These are phyloP conservation scores for Pythium periplocum DNA, from an alignment of 352 stramenopile genomes.

Conservation along the genomic window DNA sequence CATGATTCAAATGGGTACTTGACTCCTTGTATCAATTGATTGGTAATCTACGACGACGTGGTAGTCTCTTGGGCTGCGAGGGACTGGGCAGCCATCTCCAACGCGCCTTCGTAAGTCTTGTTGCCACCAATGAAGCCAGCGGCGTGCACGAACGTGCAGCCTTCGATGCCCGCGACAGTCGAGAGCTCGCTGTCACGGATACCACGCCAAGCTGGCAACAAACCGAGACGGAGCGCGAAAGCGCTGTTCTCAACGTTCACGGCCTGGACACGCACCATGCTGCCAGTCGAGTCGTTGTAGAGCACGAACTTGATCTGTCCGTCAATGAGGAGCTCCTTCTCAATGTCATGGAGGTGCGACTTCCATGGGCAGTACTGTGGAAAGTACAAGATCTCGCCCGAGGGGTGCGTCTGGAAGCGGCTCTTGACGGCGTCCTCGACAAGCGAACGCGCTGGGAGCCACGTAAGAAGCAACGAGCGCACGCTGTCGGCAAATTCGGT, in stretches of 20 bases:
- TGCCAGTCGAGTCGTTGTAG: conserved; percentile 91
- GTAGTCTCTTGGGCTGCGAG: conserved; percentile 24
- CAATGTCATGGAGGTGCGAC: conserved; percentile 95
- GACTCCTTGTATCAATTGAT: no score
- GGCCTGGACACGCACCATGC: conserved; percentile 95
- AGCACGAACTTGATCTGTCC: conserved; percentile 96
- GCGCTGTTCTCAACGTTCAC: conserved; percentile 91
- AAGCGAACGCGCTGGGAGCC: conserved; percentile 91
- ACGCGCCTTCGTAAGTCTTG: conserved; percentile 91
- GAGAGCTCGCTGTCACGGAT: conserved; percentile 92
- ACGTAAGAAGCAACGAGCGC: conserved; percentile 88
- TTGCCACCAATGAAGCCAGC: conserved; percentile 99
- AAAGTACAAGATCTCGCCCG: conserved; percentile 92
- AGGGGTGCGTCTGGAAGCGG: conserved; percentile 87
- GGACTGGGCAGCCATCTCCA: conserved; percentile 91
- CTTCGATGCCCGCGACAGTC: conserved; percentile 84
- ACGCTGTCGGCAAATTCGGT: conserved; percentile 93
- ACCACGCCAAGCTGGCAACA: conserved; percentile 92
- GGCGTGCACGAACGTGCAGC: conserved; percentile 96
- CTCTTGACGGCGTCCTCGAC: conserved; percentile 89
- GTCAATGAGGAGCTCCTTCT: conserved; percentile 85
- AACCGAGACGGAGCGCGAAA: conserved; percentile 91
- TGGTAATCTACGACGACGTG: no score
- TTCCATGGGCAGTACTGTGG: conserved; percentile 94
- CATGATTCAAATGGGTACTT: no score